Percentiles rank a stretch among this genome's conserved stretches.
phyloP scores from a whole-genome alignment of 768 basidiomycete genomes.

The Agaricus subrufescens region DNA sequence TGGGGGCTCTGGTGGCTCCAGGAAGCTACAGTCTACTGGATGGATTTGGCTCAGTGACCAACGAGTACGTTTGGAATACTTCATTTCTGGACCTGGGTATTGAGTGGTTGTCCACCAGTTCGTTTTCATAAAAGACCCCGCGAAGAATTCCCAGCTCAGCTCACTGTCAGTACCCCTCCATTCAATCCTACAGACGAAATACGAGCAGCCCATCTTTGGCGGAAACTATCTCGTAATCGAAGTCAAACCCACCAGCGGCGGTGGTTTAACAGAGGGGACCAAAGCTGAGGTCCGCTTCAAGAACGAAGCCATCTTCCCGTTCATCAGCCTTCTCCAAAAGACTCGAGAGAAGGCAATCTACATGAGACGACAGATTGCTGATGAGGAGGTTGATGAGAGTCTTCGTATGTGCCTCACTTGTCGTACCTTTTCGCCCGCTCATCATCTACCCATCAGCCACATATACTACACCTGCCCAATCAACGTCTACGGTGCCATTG shows the following conservation, averaged over 20 bases:
- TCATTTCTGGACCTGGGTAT: background rate
- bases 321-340: constrained; percentile 70
- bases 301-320: constrained; percentile 67
- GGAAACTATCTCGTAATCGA: constrained; percentile 65
- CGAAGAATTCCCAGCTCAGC: constrained; percentile 27
- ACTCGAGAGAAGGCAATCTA: constrained; percentile 70
- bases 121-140: constrained; percentile 46
- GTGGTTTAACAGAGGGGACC: constrained; percentile 64
- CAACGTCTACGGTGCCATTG: constrained; percentile 35
- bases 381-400: constrained; percentile 42
- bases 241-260: constrained; percentile 60
- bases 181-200: constrained; percentile 62
- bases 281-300: constrained; percentile 63
- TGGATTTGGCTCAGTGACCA: constrained; percentile 65
- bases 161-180: constrained; percentile 57
- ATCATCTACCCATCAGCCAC: constrained; percentile 27
- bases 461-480: constrained; percentile 42
- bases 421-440: background rate
- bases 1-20: constrained; percentile 50
- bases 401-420: constrained; percentile 43
- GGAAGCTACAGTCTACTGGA: constrained; percentile 57
- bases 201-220: constrained; percentile 72
- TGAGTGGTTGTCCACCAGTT: constrained; percentile 37
- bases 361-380: constrained; percentile 59
- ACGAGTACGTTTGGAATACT: constrained; percentile 42